phyloP scores from a whole-genome alignment of 1,139 yeast species.

The Arxiozyma slooffiae region DNA sequence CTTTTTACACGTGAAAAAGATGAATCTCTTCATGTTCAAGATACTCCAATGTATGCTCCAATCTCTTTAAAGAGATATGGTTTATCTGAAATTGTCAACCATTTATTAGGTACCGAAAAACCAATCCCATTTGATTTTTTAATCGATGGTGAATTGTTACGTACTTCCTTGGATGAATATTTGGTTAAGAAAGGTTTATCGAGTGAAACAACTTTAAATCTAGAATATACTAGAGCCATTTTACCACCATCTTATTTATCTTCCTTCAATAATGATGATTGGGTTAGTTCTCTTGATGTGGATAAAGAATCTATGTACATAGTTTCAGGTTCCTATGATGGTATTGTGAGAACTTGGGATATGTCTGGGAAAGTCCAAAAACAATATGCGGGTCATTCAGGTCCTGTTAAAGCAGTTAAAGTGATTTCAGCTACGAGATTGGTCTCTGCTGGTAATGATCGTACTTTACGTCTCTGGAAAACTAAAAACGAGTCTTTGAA shows the following conservation, averaged over 20 bases:
- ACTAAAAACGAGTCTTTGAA: conserved; percentile 39
- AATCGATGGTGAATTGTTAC: conserved; percentile 70
- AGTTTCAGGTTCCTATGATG: conserved; percentile 87
- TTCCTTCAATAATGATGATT: conserved; percentile 85
- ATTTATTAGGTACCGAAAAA: conserved; percentile 47
- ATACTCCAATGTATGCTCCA: conserved; percentile 80
- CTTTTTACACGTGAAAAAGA: conserved; percentile 84
- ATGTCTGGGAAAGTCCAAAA: conserved; percentile 73
- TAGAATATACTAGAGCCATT: conserved; percentile 87
- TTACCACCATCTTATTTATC: conserved; percentile 88
- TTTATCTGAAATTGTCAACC: conserved; percentile 88
- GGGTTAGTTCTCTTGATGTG: conserved; percentile 69
- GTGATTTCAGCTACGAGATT: conserved; percentile 70
- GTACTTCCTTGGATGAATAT: conserved; percentile 73
- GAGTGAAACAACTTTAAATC: conserved; percentile 64
- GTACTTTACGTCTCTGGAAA: conserved; percentile 84
- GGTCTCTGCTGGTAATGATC: conserved; percentile 81
- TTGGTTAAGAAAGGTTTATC: conserved; percentile 68
- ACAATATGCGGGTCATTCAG: conserved; percentile 80
- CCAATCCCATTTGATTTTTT: conserved; percentile 90
- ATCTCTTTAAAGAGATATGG: conserved; percentile 81
- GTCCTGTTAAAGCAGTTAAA: conserved; percentile 70
- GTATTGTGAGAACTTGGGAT: conserved; percentile 84
- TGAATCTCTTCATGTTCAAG: conserved; percentile 60
- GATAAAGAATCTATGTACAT: conserved; percentile 38